phyloP scores from a whole-genome alignment of 2,329 filamentous ascomycete genomes.

The Aschersonia sp. region DNA sequence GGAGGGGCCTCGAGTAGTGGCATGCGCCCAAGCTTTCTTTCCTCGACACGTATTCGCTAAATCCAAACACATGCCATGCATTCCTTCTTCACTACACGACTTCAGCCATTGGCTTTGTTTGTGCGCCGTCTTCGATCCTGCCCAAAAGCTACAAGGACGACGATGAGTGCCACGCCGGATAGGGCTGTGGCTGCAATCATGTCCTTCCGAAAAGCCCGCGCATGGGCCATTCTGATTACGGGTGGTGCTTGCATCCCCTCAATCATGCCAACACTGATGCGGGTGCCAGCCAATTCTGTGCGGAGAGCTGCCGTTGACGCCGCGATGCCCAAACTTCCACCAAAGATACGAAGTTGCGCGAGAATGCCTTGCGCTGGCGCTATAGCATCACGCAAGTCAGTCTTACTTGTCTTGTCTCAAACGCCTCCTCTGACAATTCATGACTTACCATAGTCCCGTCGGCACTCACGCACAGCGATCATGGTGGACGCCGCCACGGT shows the following conservation, averaged over 20 bases:
- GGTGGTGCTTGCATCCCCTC: constrained; percentile 15
- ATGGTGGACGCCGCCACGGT: constrained; percentile 33
- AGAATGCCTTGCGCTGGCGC: constrained; percentile 38
- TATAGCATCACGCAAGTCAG: constrained; percentile 11
- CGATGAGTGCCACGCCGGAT: constrained; percentile 23
- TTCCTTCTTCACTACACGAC: no score
- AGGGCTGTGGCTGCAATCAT: constrained; percentile 31
- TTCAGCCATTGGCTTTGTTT: background rate
- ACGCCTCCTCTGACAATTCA: background rate
- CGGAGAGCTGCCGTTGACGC: constrained; percentile 32
- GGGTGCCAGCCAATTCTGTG: constrained; percentile 10
- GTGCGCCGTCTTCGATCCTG: background rate
- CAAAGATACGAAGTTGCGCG: constrained; percentile 34
- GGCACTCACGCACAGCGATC: constrained; percentile 24
- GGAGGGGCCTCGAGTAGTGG: no score
- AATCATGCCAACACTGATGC: constrained; percentile 6
- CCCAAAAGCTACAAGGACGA: constrained; percentile 13
- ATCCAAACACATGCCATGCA: background rate
- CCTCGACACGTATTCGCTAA: background rate
- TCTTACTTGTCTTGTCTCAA: background rate
- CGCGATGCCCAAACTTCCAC: constrained; percentile 39
- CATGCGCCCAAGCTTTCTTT: background rate
- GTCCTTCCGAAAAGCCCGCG: constrained; percentile 27
- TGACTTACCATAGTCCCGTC: constrained; percentile 28
- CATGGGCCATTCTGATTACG: constrained; percentile 21